Percentiles rank a stretch among this genome's conserved stretches.
Evolutionary conservation across 2,329 filamentous ascomycete genomes (phyloP).

Genomic region (Phyllosticta ampelicida): DNA sequence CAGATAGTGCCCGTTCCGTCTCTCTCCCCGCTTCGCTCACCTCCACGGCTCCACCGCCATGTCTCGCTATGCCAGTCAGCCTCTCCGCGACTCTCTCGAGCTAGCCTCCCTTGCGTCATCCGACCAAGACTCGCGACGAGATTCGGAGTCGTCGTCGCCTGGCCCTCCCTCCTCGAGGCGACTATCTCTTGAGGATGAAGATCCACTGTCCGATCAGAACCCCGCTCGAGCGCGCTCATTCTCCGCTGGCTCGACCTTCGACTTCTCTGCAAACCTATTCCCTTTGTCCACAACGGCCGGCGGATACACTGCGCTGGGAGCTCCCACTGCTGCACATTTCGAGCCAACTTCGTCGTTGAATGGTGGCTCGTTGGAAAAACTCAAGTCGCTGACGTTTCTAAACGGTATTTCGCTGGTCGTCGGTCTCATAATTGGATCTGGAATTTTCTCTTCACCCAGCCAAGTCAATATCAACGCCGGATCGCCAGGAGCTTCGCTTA

Average conservation of each 20-base stretch:
- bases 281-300: constrained; percentile 74
- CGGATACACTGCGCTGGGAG: constrained; percentile 74
- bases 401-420: constrained; percentile 88
- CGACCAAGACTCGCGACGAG: constrained; percentile 53
- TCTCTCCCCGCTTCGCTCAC: neutral
- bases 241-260: constrained; percentile 86
- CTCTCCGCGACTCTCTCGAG: constrained; percentile 82
- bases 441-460: constrained; percentile 89
- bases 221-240: constrained; percentile 60
- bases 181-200: constrained; percentile 78
- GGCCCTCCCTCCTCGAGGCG: constrained; percentile 87
- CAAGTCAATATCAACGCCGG: constrained; percentile 88
- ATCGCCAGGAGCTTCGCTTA: constrained; percentile 76
- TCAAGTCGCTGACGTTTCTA: constrained; percentile 89
- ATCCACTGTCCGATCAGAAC: constrained; percentile 54
- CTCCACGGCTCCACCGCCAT: constrained; percentile 18
- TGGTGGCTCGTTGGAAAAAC: constrained; percentile 80
- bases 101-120: constrained; percentile 89
- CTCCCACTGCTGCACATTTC: constrained; percentile 49
- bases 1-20: constrained; percentile 1
- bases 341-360: constrained; percentile 48
- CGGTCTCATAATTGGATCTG: constrained; percentile 88
- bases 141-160: constrained; percentile 68
- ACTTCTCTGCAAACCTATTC: constrained; percentile 88
- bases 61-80: constrained; percentile 27